These are phyloP conservation scores for Rhinocladiella similis DNA, from an alignment of 2,329 filamentous ascomycete genomes.

Conservation along the genomic window DNA sequence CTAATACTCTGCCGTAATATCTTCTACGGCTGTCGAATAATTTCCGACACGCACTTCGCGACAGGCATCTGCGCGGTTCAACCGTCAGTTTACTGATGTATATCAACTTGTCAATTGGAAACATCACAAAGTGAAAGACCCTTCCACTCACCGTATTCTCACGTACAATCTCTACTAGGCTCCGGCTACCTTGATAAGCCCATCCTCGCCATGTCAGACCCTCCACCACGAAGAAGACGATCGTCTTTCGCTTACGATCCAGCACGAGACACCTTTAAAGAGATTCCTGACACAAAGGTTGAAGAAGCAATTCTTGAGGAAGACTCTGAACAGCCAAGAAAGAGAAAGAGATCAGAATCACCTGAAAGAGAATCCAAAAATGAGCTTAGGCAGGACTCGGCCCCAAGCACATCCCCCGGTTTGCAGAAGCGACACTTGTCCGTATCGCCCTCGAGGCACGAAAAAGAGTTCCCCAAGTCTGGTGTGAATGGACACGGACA, in stretches of 20 bases:
- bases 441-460: constrained; percentile 6
- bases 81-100: too few species aligned
- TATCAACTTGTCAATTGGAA: too few species aligned
- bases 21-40: too few species aligned
- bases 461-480: constrained; percentile 3
- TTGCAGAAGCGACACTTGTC: constrained; percentile 18
- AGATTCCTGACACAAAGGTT: constrained; percentile 28
- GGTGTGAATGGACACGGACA: constrained; percentile 3
- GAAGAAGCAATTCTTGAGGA: constrained; percentile 29
- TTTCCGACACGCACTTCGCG: too few species aligned
- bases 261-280: constrained; percentile 36
- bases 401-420: background rate
- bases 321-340: constrained; percentile 14
- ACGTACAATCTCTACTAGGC: background rate
- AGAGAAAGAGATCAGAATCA: constrained; percentile 20
- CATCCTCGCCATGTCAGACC: constrained; percentile 14
- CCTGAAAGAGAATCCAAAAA: constrained; percentile 7
- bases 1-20: too few species aligned
- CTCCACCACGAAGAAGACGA: constrained; percentile 23
- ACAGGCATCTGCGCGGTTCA: too few species aligned
- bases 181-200: background rate
- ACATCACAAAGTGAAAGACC: too few species aligned
- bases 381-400: background rate
- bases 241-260: constrained; percentile 36
- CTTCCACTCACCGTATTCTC: background rate